Evolutionary conservation across 1,139 yeast species (phyloP).

Genomic region (Sugiyamaella paludigena): DNA sequence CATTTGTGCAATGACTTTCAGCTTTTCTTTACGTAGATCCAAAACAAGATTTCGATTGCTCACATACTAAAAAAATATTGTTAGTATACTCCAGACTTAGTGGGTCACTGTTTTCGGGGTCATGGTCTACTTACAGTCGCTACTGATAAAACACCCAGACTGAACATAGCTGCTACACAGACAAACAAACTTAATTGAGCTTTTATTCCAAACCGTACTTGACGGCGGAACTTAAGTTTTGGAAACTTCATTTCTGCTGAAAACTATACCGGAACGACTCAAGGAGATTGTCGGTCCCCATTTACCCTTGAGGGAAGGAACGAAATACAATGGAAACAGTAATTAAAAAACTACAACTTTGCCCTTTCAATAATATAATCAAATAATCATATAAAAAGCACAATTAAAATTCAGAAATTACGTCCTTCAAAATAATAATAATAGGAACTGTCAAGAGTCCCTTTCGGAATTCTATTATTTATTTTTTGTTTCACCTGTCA

Average conservation of each 20-base stretch:
- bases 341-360: too few relatives aligned
- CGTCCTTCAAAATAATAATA: too few relatives aligned
- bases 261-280: too few relatives aligned
- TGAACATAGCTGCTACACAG: slow-evolving; percentile 65
- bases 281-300: too few relatives aligned
- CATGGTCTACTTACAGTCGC: slow-evolving; percentile 51
- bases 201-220: slow-evolving; percentile 37
- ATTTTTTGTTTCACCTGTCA: too few relatives aligned
- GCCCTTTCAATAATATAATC: too few relatives aligned
- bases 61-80: slow-evolving; percentile 32
- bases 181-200: slow-evolving; percentile 72
- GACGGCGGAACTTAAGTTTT: slow-evolving; percentile 14
- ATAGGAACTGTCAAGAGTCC: too few relatives aligned
- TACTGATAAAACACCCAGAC: slow-evolving; percentile 66
- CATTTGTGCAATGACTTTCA: slow-evolving; percentile 75
- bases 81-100: neutral
- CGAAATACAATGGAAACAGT: too few relatives aligned
- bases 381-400: too few relatives aligned
- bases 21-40: slow-evolving; percentile 62
- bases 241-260: neutral
- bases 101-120: neutral
- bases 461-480: too few relatives aligned
- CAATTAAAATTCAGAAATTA: too few relatives aligned
- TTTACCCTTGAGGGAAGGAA: too few relatives aligned
- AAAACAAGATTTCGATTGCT: slow-evolving; percentile 63